These are phyloP conservation scores for Intubia oerlemansii DNA, from an alignment of 2,329 filamentous ascomycete species.

Conservation along the genomic window DNA sequence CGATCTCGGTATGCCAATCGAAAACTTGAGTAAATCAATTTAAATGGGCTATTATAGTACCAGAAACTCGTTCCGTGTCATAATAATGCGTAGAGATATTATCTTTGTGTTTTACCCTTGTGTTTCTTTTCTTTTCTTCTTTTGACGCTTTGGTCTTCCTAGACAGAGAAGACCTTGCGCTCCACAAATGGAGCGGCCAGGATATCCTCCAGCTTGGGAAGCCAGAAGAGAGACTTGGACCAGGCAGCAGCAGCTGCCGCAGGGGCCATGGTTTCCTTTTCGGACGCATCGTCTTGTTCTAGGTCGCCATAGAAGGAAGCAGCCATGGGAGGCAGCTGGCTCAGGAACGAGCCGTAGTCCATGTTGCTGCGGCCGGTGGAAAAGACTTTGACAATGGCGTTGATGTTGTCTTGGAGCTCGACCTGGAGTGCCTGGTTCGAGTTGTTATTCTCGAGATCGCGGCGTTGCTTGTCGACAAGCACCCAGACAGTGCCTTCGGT, in stretches of 20 bases:
- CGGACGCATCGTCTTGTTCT: too few species aligned
- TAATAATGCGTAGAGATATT: too few species aligned
- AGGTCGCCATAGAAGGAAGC: slow-evolving; percentile 1
- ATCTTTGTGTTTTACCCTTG: not conserved
- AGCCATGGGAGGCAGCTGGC: not conserved
- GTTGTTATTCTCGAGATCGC: slow-evolving; percentile 6
- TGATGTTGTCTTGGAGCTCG: slow-evolving; percentile 5
- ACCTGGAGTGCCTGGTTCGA: too few species aligned
- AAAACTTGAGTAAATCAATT: too few species aligned
- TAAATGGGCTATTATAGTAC: too few species aligned
- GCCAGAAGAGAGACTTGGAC: slow-evolving; percentile 3
- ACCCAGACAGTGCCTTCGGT: slow-evolving; percentile 6
- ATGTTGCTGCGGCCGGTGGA: slow-evolving; percentile 1
- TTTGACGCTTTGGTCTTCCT: too few species aligned
- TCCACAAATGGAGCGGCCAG: too few species aligned
- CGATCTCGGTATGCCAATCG: too few species aligned
- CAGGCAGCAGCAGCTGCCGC: not conserved
- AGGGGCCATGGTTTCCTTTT: too few species aligned
- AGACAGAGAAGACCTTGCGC: too few species aligned
- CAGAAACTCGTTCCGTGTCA: too few species aligned
- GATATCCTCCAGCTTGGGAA: slow-evolving; percentile 1
- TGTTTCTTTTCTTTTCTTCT: not conserved
- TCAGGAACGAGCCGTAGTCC: not conserved
- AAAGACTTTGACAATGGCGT: slow-evolving; percentile 3
- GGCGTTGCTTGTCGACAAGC: slow-evolving; percentile 7